Base-by-base conservation (phyloP, 495 filamentous ascomycete species). In the Penicillium atrosanguineum region DNA sequence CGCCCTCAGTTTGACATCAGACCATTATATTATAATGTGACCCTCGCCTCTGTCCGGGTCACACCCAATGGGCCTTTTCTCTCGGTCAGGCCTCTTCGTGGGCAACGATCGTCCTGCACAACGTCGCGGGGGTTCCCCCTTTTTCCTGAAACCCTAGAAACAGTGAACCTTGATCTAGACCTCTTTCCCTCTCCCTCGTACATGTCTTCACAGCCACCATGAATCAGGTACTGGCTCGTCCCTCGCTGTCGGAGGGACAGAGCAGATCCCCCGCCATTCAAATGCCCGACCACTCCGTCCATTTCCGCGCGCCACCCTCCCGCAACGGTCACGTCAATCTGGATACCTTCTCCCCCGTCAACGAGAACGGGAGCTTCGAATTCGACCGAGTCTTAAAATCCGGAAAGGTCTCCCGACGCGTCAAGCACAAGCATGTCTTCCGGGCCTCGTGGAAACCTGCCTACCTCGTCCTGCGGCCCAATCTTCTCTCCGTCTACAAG, bases 401-500 rank as follows among this genome's bases (percentile, higher is more conserved):
- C 44, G 92, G 93, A 19, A 87, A 84, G 61, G 86, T 96, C 37
- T 79, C 83, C 58, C 96, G 95, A 69, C 84, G 93, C 31, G 93
- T 90, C 12, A 86, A 90, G 48, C 95, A 94, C 74, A 97, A 93
- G 46, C 96, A 96, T 84, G 94, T 95, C 48, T 71, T 78, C 64
- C 72, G 71, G 63, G 68, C 69, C 54, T 68, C 85, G 51, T 98
- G 94, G 94, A 95, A 95, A 71, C 79, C 84, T 12, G 85, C 90
- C 48, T 92, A 89, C 69, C 79, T 98, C 25, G 93, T 97, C 38
- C 84, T 98, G 28, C 87, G 94, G 44, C 91, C 93, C 1, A 95
- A 95, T 63, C 79, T 89, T n/a, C 81, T 97, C 20, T 97, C 90
- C 34, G 90, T 95, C 55, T 98, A 98, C 83, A 93, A 94, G 65